Base-by-base conservation (phyloP, 176 grass and related monocot species). In the Secale cereale region DNA sequence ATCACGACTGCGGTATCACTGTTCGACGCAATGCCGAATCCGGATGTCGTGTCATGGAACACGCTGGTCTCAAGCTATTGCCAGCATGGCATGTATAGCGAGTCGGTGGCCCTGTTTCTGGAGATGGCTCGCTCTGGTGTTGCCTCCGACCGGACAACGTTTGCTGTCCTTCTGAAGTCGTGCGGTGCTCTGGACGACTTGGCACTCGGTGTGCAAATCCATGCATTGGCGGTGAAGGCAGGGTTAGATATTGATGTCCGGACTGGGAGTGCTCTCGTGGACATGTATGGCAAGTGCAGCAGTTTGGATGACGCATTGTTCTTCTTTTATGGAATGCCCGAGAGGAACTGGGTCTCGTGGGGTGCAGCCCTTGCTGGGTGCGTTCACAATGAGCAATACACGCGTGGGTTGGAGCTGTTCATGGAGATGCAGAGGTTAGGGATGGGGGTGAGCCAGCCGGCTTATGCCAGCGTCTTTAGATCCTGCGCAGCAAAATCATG, bases 221-320 rank as follows among this genome's bases (percentile, higher is more conserved):
- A 91, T 45, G 82, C 30, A 7, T 36, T 82, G 50, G 84, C 88
- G 32, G 48, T 86, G 1, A 97, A 94, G 82, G 85, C 83, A 22
- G 90, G 90, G 32, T 82, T 94, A 27, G 79, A 89, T 85, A 50
- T 61, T 68, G 86, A 94, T 86, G 92, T 91, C 27, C 48, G 84
- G 14, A 76, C 71, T 2, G 88, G 92, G 13, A 91, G 86, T 81
- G 81, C 95, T 60, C 88, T 93, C 20, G 85, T 97, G 28, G 92
- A 91, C 86, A 91, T 94, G 95, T 94, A 94, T 84, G 95, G 88
- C 28, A 94, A 94, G 82, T 97, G 95, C 65, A 56, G 82, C 76
- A 88, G 87, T 26, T 83, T 97, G 80, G 76, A 86, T 16, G 86
- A 94, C 4, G 82, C 92, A 0, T 61, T 93, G 14, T 65, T 50